A percentile compares a stretch with the other conserved stretches of the same genome.
Evolutionary conservation across 805 yeast species (phyloP).

Genomic region (Komagataella phaffii): DNA sequence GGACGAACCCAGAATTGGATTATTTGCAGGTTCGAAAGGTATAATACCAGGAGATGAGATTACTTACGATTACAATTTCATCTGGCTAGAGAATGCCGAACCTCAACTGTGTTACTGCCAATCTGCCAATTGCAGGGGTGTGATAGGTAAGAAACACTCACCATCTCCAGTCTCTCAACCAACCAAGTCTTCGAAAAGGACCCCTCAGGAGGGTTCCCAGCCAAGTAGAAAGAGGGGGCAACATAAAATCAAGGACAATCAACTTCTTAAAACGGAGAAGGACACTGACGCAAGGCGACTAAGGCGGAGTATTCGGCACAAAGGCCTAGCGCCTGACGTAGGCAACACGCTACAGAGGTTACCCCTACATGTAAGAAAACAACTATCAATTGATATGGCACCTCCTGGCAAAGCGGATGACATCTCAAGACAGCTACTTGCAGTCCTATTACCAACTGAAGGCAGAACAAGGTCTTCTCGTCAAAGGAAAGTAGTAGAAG

Average conservation of each 20-base stretch:
- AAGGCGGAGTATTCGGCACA: not conserved
- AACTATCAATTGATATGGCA: slow-evolving; percentile 8
- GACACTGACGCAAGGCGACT: not conserved
- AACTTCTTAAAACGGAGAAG: not conserved
- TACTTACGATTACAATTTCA: slow-evolving; percentile 35
- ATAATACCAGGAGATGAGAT: slow-evolving; percentile 28
- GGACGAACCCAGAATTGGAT: slow-evolving; percentile 29
- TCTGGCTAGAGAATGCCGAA: slow-evolving; percentile 26
- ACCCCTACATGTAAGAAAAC: not conserved
- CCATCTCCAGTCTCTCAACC: not conserved
- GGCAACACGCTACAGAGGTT: not conserved
- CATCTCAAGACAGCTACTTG: not conserved
- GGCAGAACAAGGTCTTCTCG: not conserved
- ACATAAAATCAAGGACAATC: not conserved
- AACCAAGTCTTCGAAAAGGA: not conserved
- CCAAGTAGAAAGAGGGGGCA: not conserved
- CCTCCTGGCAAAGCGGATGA: slow-evolving; percentile 8
- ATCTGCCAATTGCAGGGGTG: slow-evolving; percentile 24
- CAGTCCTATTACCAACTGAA: not conserved
- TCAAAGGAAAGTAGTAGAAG: not conserved
- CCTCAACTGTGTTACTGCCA: slow-evolving; percentile 34
- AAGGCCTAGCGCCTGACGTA: not conserved
- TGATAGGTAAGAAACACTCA: slow-evolving; percentile 15
- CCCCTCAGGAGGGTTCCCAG: not conserved
- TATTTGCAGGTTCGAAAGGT: slow-evolving; percentile 25